Base-by-base conservation (phyloP, 2,329 filamentous ascomycete species). In the Tympanopsis confertula region DNA sequence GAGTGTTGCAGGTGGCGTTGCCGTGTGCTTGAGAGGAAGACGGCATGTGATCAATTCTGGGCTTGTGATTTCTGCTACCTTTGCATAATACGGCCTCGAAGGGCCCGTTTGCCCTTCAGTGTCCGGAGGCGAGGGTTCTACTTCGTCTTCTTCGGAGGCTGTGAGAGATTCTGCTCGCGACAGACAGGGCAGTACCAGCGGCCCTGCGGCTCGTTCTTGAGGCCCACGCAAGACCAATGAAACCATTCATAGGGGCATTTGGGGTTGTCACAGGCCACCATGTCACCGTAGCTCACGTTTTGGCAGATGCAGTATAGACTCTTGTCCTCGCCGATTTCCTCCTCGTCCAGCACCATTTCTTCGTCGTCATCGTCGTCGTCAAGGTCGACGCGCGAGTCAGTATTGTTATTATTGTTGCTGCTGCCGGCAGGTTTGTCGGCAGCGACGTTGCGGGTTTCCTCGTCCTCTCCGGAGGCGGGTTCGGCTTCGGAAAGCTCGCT, bases 181-280 rank as follows among this genome's bases (percentile, higher is more conserved):
- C 78, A 82, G 4, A 69, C 62, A 2, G 78, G 76, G 47, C 78
- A 82, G 52, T 72, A 81, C 78, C 78, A 82, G 18, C 68, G 77
- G 20, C 78, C 78, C 39, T 72, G 73, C 5, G 78, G 78, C 53
- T 81, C 77, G 48, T 71, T 78, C 57, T 78, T 80, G 20, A 82
- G 65, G 15, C 76, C 74, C 36, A 82, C 78, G 48, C 78, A 82
- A 32, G 66, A 77, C 82, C 84, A 91, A 60, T 91, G 85, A 56
- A 91, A 91, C 85, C 85, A 91, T 61, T 91, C 84, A 51, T 75
- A 84, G 35, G 78, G 77, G 58, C 85, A 91, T 46, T 79, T 71
- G 41, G 82, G 77, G 56, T 89, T 89, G 63, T 91, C 85, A 62
- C 85, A 91, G 20, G 83, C 85, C 44, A 91, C 84, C 85, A 91